A percentile compares a stretch with the other conserved stretches of the same genome.
phyloP scores from a whole-genome alignment of 805 yeast genomes.

The Candida dajiaensis region DNA sequence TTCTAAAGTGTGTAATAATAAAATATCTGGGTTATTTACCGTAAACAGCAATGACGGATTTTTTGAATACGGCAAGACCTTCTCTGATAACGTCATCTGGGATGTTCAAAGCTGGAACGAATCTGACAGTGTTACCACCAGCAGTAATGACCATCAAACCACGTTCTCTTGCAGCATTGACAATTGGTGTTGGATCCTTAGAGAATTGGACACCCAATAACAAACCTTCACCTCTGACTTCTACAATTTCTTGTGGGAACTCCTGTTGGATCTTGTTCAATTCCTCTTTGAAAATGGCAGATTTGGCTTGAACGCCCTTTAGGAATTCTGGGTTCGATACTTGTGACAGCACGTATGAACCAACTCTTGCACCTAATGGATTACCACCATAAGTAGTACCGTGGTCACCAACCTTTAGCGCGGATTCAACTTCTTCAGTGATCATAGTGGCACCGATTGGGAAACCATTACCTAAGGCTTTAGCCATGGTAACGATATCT shows the following conservation, averaged over 20 bases:
- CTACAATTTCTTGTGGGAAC: constrained; percentile 56
- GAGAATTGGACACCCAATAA: constrained; percentile 77
- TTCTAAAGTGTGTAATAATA: too few relatives aligned
- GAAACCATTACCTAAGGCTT: constrained; percentile 94
- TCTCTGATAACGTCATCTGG: constrained; percentile 58
- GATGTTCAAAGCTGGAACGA: constrained; percentile 89
- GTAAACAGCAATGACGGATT: constrained; percentile 37
- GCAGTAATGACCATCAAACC: constrained; percentile 88
- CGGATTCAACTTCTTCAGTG: constrained; percentile 68
- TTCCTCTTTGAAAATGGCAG: constrained; percentile 48
- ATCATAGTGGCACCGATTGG: constrained; percentile 95
- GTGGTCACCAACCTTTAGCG: constrained; percentile 85
- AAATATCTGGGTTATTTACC: too few relatives aligned
- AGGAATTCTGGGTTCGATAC: constrained; percentile 59
- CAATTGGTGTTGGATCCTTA: constrained; percentile 56
- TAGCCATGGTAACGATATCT: constrained; percentile 90
- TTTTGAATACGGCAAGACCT: constrained; percentile 67
- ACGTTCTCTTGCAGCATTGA: constrained; percentile 63
- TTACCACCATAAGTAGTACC: constrained; percentile 98
- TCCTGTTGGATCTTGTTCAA: constrained; percentile 45
- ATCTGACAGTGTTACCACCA: constrained; percentile 83
- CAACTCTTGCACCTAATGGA: constrained; percentile 84
- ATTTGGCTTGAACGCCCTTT: constrained; percentile 51
- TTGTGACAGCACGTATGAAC: constrained; percentile 64
- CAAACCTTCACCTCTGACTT: constrained; percentile 84